Base-by-base conservation (phyloP, 2,329 filamentous ascomycete species). In the Fusarium austroafricanum region DNA sequence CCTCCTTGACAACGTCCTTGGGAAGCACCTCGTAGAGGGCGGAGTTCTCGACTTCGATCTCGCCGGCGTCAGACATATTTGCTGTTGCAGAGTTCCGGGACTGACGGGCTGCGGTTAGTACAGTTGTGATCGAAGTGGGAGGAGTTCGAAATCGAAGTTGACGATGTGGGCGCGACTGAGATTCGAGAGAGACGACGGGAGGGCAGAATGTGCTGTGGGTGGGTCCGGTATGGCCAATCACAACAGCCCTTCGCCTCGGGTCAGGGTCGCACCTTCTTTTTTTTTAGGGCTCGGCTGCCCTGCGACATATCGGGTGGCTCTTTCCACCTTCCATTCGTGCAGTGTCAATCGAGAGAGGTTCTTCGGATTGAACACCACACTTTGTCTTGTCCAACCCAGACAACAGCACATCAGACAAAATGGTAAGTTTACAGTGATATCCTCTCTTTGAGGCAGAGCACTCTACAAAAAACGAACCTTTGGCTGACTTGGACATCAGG, bases 1-100 rank as follows among this genome's bases (percentile, higher is more conserved):
- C 90, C 86, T 97, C 93, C 79, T 90, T 87, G 79, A 89, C 87
- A 81, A 97, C 91, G 75, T 97, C 94, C 90, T 96, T 97, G 84
- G 95, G 94, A 76, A 97, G 92, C 82, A 94, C 89, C 80, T 89
- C 85, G 85, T 89, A 92, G 84, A 88, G 87, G 81, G 86, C 85
- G 80, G 89, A 87, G 86, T 85, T 89, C 83, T 93, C 91, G 84
- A 96, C 91, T 88, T 97, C 93, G 84, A 97, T 91, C 88, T 97
- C 94, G 87, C 91, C 93, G 85, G 84, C 86, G 86, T 97, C 94
- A 91, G 94, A 97, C 94, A 97, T 97, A 79, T 84, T 92, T 85
- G 83, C 77, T 79, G 75, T 76, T 76, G 77, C 77, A 78, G 77
- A 76, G 73, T 69, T 76, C 39, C 45, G 75, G 71, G 39, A 75